A percentile compares a stretch with the other conserved stretches of the same genome.
Conservation (phyloP, 306 rosid genomes). For the Acmispon strigosus region DNA sequence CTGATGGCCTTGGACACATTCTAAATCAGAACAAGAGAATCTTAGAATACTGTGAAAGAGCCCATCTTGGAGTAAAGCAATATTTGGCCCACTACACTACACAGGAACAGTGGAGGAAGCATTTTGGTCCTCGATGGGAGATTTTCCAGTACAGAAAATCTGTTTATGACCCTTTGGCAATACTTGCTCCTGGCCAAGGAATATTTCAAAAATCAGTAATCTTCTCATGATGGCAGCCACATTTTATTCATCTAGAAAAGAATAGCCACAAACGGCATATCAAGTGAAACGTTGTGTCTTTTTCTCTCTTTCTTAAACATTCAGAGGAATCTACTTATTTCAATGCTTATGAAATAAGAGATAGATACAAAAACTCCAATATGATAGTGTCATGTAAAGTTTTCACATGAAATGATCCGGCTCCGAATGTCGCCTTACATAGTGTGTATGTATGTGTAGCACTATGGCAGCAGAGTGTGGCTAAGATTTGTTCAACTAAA, state of each 20-base stretch:
- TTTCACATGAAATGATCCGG: too few species aligned
- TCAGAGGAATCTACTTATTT: too few species aligned
- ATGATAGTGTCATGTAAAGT: too few species aligned
- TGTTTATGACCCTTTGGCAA: constrained; percentile 81
- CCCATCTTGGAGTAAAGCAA: constrained; percentile 73
- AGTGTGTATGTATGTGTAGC: neutral
- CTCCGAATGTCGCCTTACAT: neutral
- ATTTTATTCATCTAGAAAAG: neutral
- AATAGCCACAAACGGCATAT: constrained; percentile 13
- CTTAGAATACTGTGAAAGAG: constrained; percentile 71
- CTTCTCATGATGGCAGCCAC: constrained; percentile 33
- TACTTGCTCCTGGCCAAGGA: constrained; percentile 87
- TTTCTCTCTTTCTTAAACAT: too few species aligned
- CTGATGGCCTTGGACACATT: constrained; percentile 71
- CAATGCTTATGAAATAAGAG: too few species aligned
- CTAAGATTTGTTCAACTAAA: constrained; percentile 19
- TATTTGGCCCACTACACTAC: constrained; percentile 78
- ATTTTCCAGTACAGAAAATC: constrained; percentile 63
- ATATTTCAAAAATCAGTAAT: constrained; percentile 65
- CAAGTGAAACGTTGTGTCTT: too few species aligned
- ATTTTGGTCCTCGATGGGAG: constrained; percentile 90
- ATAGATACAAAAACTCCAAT: too few species aligned
- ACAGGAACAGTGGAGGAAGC: constrained; percentile 72
- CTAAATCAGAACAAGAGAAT: constrained; percentile 74
- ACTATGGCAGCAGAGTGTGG: constrained; percentile 14